phyloP scores from a whole-genome alignment of 495 filamentous ascomycete genomes.

The Gamarada debralockiae region DNA sequence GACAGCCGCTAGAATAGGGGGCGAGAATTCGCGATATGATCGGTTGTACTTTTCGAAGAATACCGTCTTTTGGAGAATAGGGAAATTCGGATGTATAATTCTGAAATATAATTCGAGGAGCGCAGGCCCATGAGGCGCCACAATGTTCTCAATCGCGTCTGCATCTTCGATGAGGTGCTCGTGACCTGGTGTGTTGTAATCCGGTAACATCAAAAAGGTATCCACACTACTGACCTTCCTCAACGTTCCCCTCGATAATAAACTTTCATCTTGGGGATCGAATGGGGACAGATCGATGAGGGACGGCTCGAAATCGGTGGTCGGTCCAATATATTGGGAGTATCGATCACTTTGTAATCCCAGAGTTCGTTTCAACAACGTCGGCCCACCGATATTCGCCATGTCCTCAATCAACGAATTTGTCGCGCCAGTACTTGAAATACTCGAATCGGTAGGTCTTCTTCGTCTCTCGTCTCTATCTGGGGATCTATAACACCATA shows the following conservation, averaged over 20 bases:
- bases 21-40: conserved; percentile 72
- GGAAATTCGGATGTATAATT: conserved; percentile 84
- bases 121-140: conserved; percentile 75
- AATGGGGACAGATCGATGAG: conserved; percentile 69
- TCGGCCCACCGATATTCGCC: conserved; percentile 57
- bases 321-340: conserved; percentile 62
- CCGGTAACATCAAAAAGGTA: conserved; percentile 78
- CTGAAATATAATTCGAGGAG: conserved; percentile 86
- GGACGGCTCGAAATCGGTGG: conserved; percentile 69
- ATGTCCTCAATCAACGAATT: conserved; percentile 55
- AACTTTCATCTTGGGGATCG: conserved; percentile 67
- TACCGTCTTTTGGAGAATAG: conserved; percentile 81
- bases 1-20: conserved; percentile 80
- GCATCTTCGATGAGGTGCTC: conserved; percentile 60
- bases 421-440: conserved; percentile 47
- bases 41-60: conserved; percentile 82
- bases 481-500: conserved; percentile 38
- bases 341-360: conserved; percentile 60
- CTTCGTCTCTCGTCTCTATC: conserved; percentile 50
- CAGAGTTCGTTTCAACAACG: conserved; percentile 58
- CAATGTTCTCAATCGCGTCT: conserved; percentile 76
- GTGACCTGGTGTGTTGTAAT: conserved; percentile 56
- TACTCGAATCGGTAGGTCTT: conserved; percentile 46
- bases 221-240: conserved; percentile 78
- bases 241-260: conserved; percentile 62